A percentile compares a stretch with the other conserved stretches of the same genome.
These are phyloP conservation scores for Rhododendron vialii DNA, from an alignment of 148 eudicot species.

Conservation along the genomic window DNA sequence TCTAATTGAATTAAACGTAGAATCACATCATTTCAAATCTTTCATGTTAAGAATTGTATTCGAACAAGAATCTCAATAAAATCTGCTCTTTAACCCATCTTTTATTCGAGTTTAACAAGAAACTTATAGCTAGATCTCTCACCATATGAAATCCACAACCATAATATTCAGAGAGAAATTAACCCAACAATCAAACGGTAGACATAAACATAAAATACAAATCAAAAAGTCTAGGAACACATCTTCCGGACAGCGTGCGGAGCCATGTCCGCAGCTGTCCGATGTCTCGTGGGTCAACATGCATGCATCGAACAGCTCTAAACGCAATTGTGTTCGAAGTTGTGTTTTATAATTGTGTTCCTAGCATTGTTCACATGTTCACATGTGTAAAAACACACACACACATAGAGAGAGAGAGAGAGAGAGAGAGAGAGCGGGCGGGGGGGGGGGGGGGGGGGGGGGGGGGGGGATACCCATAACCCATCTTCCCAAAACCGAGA, in stretches of 20 bases:
- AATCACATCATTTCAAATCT: background rate
- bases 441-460: too few species aligned
- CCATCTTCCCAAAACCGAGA: conserved; percentile 96
- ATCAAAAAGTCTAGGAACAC: background rate
- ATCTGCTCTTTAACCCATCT: background rate
- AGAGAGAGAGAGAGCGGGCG: background rate
- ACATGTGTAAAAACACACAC: background rate
- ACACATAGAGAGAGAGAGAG: background rate
- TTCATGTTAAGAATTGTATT: background rate
- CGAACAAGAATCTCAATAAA: background rate
- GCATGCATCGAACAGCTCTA: too few species aligned
- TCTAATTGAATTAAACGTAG: too few species aligned
- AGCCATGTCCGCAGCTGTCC: too few species aligned
- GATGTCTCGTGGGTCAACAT: too few species aligned
- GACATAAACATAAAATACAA: background rate
- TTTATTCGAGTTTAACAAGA: background rate
- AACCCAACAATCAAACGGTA: conserved; percentile 2
- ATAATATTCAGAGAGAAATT: background rate
- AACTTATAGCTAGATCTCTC: background rate
- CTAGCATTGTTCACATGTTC: background rate
- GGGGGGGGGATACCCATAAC: conserved; percentile 66
- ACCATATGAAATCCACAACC: background rate
- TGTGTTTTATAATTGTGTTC: background rate
- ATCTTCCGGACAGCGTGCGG: background rate
- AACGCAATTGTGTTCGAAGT: background rate